These are phyloP conservation scores for Cucurbita argyrosperma DNA, from an alignment of 306 rosid genomes.

Conservation along the genomic window DNA sequence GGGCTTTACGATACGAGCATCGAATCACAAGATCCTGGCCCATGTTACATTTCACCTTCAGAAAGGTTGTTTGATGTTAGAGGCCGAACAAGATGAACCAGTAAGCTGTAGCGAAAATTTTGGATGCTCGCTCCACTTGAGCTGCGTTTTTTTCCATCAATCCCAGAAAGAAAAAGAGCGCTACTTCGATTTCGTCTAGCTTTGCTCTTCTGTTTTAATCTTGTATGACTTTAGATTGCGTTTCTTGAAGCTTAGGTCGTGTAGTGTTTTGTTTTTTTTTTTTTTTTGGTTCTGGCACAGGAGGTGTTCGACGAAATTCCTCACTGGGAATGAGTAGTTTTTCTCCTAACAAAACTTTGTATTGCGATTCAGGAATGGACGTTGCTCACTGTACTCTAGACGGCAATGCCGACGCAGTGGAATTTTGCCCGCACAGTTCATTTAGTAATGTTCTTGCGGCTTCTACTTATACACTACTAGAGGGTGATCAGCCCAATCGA, in stretches of 20 bases:
- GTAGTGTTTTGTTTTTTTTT: not conserved
- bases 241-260: not conserved
- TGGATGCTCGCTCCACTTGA: not conserved
- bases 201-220: not conserved
- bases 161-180: not conserved
- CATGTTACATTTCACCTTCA: not conserved
- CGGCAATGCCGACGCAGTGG: slow-evolving; percentile 84
- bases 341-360: not conserved
- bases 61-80: not conserved
- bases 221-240: not conserved
- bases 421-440: slow-evolving; percentile 59
- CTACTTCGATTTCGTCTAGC: not conserved
- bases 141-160: not conserved
- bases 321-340: not conserved
- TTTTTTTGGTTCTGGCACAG: not conserved
- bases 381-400: slow-evolving; percentile 56
- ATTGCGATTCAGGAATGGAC: slow-evolving; percentile 33
- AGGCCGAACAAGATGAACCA: not conserved
- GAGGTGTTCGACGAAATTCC: slow-evolving; percentile 23
- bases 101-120: not conserved
- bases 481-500: slow-evolving; percentile 51
- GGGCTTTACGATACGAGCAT: not conserved
- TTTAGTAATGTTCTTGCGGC: slow-evolving; percentile 50
- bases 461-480: slow-evolving; percentile 67
- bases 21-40: not conserved